phyloP scores from a whole-genome alignment of 305 asterid genomes.

The Solanum hybrid region DNA sequence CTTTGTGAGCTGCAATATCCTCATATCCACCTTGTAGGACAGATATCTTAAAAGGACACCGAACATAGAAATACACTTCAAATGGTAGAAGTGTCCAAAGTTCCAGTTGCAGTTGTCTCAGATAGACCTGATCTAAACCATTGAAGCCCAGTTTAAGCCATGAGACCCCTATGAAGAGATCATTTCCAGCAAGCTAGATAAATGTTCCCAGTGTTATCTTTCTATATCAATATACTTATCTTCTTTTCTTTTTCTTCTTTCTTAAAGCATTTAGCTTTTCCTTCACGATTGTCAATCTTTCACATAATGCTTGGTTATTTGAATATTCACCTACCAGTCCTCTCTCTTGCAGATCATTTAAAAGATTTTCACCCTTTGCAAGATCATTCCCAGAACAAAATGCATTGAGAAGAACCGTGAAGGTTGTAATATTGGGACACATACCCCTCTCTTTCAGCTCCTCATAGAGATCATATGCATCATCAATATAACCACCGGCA shows the following conservation, averaged over 20 bases:
- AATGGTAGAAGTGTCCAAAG: neutral
- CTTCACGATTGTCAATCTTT: constrained; percentile 36
- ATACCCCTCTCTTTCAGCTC: constrained; percentile 66
- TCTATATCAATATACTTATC: constrained; percentile 1
- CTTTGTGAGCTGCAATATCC: constrained; percentile 1
- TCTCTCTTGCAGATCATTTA: constrained; percentile 53
- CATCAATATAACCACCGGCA: constrained; percentile 26
- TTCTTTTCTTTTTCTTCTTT: constrained; percentile 27
- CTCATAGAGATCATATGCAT: constrained; percentile 49
- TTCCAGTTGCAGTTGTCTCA: neutral
- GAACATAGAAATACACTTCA: neutral
- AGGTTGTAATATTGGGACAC: constrained; percentile 61
- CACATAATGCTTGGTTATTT: constrained; percentile 22
- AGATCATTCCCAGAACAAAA: constrained; percentile 32
- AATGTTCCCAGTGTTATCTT: neutral
- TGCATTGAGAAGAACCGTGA: constrained; percentile 35
- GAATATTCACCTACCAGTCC: constrained; percentile 38
- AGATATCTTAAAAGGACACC: neutral
- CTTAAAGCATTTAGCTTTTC: constrained; percentile 33
- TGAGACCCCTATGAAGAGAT: neutral
- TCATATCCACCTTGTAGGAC: neutral
- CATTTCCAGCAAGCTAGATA: constrained; percentile 13
- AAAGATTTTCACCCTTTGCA: constrained; percentile 38
- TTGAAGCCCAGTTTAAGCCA: neutral
- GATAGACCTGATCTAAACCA: neutral